phyloP scores from a whole-genome alignment of 1,284 basidiomycete species.

The Grifola frondosa region DNA sequence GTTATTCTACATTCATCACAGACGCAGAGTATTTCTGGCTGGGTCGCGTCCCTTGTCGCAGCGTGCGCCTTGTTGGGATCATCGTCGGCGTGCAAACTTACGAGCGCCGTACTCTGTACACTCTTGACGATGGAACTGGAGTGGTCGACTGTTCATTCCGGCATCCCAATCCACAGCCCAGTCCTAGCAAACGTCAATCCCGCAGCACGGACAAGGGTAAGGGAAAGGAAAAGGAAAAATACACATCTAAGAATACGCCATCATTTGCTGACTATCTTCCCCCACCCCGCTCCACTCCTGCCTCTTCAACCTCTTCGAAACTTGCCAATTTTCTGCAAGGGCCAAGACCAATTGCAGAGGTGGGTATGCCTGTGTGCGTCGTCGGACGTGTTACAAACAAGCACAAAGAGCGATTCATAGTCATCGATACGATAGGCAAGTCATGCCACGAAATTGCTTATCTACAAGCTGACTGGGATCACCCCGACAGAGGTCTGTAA shows the following conservation, averaged over 20 bases:
- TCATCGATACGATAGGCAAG: constrained; percentile 40
- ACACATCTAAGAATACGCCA: constrained; percentile 1
- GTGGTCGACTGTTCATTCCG: constrained; percentile 63
- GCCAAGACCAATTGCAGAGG: constrained; percentile 41
- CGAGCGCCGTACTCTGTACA: constrained; percentile 59
- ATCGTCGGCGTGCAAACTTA: constrained; percentile 60
- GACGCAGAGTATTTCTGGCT: constrained; percentile 64
- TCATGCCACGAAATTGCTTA: background rate
- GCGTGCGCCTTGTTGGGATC: constrained; percentile 56
- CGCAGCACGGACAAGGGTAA: background rate
- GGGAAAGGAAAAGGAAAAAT: background rate
- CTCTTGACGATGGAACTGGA: constrained; percentile 73
- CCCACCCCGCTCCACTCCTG: background rate
- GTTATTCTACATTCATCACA: constrained; percentile 5
- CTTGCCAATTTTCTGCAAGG: constrained; percentile 16
- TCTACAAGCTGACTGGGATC: background rate
- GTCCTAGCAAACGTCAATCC: constrained; percentile 11
- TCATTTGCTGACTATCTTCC: constrained; percentile 14
- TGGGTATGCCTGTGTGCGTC: constrained; percentile 50
- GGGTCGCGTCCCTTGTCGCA: constrained; percentile 67
- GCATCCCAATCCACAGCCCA: constrained; percentile 24
- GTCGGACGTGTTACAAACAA: constrained; percentile 46
- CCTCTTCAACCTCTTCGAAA: background rate
- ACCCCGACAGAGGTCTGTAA: constrained; percentile 40
- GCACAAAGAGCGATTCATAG: constrained; percentile 46